Evolutionary conservation across 495 filamentous ascomycete species (phyloP), one percentile per base, ranked within the genome.

Genomic region (Hyaloscypha finlandica): DNA sequence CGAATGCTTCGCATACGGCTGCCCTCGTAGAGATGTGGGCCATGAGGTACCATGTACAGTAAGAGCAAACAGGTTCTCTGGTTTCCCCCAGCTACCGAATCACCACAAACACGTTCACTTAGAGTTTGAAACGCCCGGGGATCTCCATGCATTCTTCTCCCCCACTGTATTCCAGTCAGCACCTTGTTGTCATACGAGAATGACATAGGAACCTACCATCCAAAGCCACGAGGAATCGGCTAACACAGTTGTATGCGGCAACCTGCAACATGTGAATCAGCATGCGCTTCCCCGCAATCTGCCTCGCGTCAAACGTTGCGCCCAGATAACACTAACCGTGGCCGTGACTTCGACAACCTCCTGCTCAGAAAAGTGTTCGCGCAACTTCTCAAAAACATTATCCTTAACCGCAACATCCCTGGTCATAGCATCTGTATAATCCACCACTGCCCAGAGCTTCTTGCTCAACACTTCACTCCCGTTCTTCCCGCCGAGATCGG

Each of bases 241-340:
- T 92, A 12, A 97, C 92, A 76, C 90, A 93, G 74, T 96, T 96
- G 74, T 97, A 96, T 33, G 86, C 87, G n/a, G 89, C 91, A 65
- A 85, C 65, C 71, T 73, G 78, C 81, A 63, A 19, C n/a, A 37
- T 32, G 33, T 61, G 61, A 30, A 71, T 67, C 55, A 53, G 63
- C 63, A 62, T 25, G 19, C 32, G 9, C 8, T 59, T 59, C 30
- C 30, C 53, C 30, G 8, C 53, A 8, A 25, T 32, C 8, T 32
- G 31, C 22, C 66, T 51, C 53, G 20, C 22, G 20, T 16, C 53
- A 55, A 37, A 19, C 11, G 16, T 19, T 16, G 4, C 39, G 56
- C 42, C 8, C 59, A 71, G 74, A 78, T 65, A 89, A 64, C 65
- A 67, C 65, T 56, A 8, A 70, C 86, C 30, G 90, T 92, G 19